These are phyloP conservation scores for Talaromyces adpressus DNA, from an alignment of 495 filamentous ascomycete genomes.

Conservation along the genomic window DNA sequence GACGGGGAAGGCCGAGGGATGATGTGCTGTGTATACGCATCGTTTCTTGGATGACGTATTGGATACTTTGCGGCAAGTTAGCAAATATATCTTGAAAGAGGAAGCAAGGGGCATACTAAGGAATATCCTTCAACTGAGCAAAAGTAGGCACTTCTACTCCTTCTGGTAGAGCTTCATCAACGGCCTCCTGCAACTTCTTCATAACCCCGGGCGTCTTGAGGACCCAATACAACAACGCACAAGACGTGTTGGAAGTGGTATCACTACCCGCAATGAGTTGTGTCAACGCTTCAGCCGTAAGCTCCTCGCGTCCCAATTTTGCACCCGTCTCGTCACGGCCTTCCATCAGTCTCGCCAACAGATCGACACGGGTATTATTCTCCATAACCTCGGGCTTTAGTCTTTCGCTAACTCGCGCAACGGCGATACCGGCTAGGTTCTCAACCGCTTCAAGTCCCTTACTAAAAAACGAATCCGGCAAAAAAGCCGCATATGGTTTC, in stretches of 20 bases:
- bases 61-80: constrained; percentile 35
- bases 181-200: constrained; percentile 59
- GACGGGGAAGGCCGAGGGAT: constrained; percentile 77
- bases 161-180: constrained; percentile 61
- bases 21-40: constrained; percentile 88
- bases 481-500: constrained; percentile 44
- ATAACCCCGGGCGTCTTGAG: constrained; percentile 65
- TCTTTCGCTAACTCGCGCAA: constrained; percentile 70
- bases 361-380: constrained; percentile 60
- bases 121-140: constrained; percentile 66
- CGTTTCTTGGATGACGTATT: constrained; percentile 79
- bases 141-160: constrained; percentile 58
- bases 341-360: constrained; percentile 80
- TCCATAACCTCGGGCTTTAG: constrained; percentile 54
- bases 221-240: constrained; percentile 75
- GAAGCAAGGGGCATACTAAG: constrained; percentile 44
- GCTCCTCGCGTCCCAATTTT: constrained; percentile 65
- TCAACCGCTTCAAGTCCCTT: constrained; percentile 43
- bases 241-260: constrained; percentile 85
- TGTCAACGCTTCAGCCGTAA: constrained; percentile 83
- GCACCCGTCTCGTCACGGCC: constrained; percentile 75
- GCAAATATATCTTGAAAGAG: not conserved
- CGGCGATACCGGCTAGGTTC: constrained; percentile 56
- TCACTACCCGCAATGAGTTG: constrained; percentile 89
- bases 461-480: constrained; percentile 46